Percentiles rank a stretch among this genome's conserved stretches.
These are phyloP conservation scores for Colletotrichum falcatum DNA, from an alignment of 2,329 filamentous ascomycete species.

Conservation along the genomic window DNA sequence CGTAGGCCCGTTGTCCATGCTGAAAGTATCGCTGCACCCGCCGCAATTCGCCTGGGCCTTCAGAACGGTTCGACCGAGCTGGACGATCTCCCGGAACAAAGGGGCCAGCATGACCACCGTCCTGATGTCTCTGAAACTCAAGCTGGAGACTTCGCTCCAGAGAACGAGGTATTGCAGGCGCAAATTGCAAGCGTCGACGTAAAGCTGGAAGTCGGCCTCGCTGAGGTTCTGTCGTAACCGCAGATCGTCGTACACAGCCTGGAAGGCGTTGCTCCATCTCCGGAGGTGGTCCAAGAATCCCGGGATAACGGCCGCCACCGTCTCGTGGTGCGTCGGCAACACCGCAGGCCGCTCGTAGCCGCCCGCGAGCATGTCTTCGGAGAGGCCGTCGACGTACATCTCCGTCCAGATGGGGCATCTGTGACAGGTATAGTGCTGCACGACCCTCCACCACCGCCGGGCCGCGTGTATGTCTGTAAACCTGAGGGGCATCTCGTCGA, in stretches of 20 bases:
- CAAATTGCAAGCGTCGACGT: constrained; percentile 54
- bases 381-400: constrained; percentile 30
- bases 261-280: constrained; percentile 54
- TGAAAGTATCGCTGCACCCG: constrained; percentile 50
- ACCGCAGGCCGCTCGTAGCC: constrained; percentile 44
- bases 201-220: constrained; percentile 43
- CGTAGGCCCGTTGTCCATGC: constrained; percentile 60
- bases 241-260: constrained; percentile 49
- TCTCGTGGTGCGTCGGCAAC: constrained; percentile 48
- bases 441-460: constrained; percentile 53
- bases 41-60: constrained; percentile 37
- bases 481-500: constrained; percentile 50
- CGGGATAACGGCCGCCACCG: constrained; percentile 50
- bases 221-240: constrained; percentile 45
- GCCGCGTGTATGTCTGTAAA: constrained; percentile 51
- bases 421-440: constrained; percentile 53
- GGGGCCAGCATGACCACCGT: constrained; percentile 54
- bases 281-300: constrained; percentile 54
- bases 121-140: constrained; percentile 52
- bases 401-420: constrained; percentile 51
- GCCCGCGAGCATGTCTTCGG: constrained; percentile 49
- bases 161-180: constrained; percentile 57
- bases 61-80: constrained; percentile 52
- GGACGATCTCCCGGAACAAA: constrained; percentile 56
- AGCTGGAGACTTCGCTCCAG: constrained; percentile 52